Evolutionary conservation across 192 early-diverging fungal species (phyloP).

Genomic region (Coemansia sp.): DNA sequence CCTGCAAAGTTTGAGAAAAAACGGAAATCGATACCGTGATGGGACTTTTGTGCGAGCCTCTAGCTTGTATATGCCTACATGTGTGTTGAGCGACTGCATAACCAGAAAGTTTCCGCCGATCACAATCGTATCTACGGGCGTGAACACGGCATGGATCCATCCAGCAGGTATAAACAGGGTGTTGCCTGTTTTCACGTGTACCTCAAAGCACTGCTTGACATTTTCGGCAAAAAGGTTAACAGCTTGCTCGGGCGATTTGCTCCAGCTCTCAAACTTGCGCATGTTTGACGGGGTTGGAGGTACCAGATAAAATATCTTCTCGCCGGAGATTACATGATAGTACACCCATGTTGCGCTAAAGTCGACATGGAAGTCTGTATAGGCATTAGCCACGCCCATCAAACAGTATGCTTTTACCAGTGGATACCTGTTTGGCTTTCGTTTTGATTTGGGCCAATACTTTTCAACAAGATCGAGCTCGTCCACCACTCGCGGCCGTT

Average conservation of each 20-base stretch:
- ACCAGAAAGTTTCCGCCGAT: slow-evolving; percentile 90
- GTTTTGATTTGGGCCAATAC: slow-evolving; percentile 73
- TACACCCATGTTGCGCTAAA: slow-evolving; percentile 87
- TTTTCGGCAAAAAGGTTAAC: slow-evolving; percentile 79
- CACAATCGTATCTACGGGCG: slow-evolving; percentile 81
- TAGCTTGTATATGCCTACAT: slow-evolving; percentile 73
- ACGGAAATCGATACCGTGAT: slow-evolving; percentile 82
- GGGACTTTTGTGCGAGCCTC: slow-evolving; percentile 83
- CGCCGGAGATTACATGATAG: slow-evolving; percentile 85
- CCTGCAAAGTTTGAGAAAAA: slow-evolving; percentile 82
- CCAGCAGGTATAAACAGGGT: slow-evolving; percentile 95
- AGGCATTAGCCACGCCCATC: slow-evolving; percentile 91
- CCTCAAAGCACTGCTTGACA: slow-evolving; percentile 78
- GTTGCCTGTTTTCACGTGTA: slow-evolving; percentile 76
- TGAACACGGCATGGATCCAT: slow-evolving; percentile 96
- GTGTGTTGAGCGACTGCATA: slow-evolving; percentile 76
- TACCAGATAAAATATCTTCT: slow-evolving; percentile 90
- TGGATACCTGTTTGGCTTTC: slow-evolving; percentile 75
- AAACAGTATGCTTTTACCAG: slow-evolving; percentile 89
- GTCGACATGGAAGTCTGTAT: slow-evolving; percentile 91
- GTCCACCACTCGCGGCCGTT: slow-evolving; percentile 76
- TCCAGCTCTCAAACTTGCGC: slow-evolving; percentile 90
- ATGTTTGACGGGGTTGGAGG: slow-evolving; percentile 81
- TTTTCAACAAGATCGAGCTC: slow-evolving; percentile 89
- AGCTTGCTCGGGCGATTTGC: slow-evolving; percentile 74